Evolutionary conservation across 176 grass and related monocot species (phyloP).

Genomic region (Chloris gayana): DNA sequence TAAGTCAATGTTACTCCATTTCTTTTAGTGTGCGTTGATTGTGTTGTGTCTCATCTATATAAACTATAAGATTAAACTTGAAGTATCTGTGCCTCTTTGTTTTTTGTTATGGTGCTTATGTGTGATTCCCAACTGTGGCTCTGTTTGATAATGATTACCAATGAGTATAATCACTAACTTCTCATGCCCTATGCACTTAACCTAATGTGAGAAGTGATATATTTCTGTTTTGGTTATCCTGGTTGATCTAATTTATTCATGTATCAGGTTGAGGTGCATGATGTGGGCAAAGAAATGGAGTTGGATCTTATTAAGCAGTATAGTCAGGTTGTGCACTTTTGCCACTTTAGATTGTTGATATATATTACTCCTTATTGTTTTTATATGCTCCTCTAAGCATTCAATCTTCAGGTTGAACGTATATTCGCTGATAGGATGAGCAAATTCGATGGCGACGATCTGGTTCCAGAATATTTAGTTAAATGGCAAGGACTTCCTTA

Average conservation of each 20-base stretch:
- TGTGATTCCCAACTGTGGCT: neutral
- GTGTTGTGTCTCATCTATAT: slow-evolving; percentile 4
- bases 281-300: slow-evolving; percentile 99
- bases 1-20: slow-evolving; percentile 39
- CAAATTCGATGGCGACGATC: slow-evolving; percentile 78
- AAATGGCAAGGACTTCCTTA: slow-evolving; percentile 99
- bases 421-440: slow-evolving; percentile 98
- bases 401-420: slow-evolving; percentile 85
- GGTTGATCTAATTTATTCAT: slow-evolving; percentile 35
- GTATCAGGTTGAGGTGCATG: slow-evolving; percentile 92
- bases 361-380: slow-evolving; percentile 3
- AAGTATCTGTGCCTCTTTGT: neutral
- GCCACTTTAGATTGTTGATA: slow-evolving; percentile 14
- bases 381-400: slow-evolving; percentile 42
- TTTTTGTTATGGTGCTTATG: neutral
- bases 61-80: slow-evolving; percentile 14
- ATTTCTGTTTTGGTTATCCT: slow-evolving; percentile 4
- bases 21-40: neutral
- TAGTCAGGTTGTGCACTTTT: slow-evolving; percentile 73
- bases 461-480: slow-evolving; percentile 92
- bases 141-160: neutral
- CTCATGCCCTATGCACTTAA: neutral
- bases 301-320: slow-evolving; percentile 98
- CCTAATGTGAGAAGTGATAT: neutral
- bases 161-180: neutral